Conservation (phyloP, 2,329 filamentous ascomycete species). For the Graphium sp. region DNA sequence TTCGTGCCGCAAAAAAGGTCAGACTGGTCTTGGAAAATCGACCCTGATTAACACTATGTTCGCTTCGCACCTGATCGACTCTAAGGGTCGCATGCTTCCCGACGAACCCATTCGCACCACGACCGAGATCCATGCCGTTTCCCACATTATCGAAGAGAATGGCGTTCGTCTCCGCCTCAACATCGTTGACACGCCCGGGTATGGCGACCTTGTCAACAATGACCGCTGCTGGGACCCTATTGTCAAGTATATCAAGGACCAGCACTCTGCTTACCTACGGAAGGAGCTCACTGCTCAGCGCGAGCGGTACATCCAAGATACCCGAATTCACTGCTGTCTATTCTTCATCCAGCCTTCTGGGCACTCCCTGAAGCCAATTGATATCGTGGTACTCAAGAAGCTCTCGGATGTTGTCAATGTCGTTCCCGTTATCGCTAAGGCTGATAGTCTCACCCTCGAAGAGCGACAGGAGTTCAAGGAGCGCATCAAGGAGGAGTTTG, state of each 20-base stretch:
- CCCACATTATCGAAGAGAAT: constrained; percentile 99
- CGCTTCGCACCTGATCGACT: constrained; percentile 97
- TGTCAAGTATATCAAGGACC: constrained; percentile 99
- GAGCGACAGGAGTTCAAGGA: constrained; percentile 96
- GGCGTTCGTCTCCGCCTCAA: constrained; percentile 93
- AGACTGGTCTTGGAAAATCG: constrained; percentile 96
- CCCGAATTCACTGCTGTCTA: constrained; percentile 95
- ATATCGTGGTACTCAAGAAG: constrained; percentile 99
- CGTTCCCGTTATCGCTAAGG: constrained; percentile 96
- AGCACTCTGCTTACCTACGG: constrained; percentile 96
- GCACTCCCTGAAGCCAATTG: constrained; percentile 96
- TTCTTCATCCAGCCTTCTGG: constrained; percentile 99
- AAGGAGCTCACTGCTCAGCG: constrained; percentile 99
- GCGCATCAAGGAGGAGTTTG: constrained; percentile 98
- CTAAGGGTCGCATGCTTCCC: constrained; percentile 84
- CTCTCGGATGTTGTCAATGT: constrained; percentile 98
- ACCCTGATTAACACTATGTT: constrained; percentile 99
- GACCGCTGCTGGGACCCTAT: constrained; percentile 99
- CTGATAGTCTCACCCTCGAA: constrained; percentile 87
- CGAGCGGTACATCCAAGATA: constrained; percentile 98
- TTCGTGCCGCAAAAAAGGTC: constrained; percentile 43
- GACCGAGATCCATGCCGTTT: constrained; percentile 95
- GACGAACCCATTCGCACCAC: constrained; percentile 89
- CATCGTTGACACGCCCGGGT: constrained; percentile 97
- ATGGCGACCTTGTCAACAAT: constrained; percentile 98